A percentile compares a stretch with the other conserved stretches of the same genome.
Conservation (phyloP, 2,329 filamentous ascomycete species). For the Emericellopsis atlantica region DNA sequence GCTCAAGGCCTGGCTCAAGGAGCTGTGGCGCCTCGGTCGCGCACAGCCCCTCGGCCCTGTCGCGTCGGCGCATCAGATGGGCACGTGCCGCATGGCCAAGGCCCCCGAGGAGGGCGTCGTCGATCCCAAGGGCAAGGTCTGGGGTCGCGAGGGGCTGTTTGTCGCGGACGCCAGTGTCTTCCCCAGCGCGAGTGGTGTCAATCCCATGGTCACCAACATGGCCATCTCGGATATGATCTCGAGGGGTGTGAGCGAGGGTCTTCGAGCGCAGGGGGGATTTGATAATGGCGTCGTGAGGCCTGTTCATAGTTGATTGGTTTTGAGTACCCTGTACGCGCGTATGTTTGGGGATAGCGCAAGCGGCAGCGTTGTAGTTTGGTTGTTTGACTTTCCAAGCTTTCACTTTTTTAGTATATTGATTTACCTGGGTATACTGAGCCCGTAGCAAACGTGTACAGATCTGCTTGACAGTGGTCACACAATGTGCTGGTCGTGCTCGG, state of each 20-base stretch:
- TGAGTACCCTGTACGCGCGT: too few relatives aligned
- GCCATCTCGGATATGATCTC: constrained; percentile 55
- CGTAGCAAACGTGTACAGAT: too few relatives aligned
- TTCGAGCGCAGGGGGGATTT: constrained; percentile 2
- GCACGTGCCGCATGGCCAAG: constrained; percentile 59
- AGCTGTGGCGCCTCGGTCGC: constrained; percentile 33
- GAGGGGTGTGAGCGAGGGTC: constrained; percentile 36
- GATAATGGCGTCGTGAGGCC: too few relatives aligned
- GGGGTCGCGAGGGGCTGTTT: constrained; percentile 52
- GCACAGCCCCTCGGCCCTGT: constrained; percentile 40
- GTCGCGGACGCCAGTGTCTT: constrained; percentile 67
- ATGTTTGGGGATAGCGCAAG: too few relatives aligned
- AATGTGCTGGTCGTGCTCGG: too few relatives aligned
- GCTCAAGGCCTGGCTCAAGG: constrained; percentile 49
- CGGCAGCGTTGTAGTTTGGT: too few relatives aligned
- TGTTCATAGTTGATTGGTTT: too few relatives aligned
- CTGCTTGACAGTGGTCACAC: too few relatives aligned
- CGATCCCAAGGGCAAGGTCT: constrained; percentile 45
- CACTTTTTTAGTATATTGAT: too few relatives aligned
- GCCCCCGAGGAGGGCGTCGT: constrained; percentile 40
- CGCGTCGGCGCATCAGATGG: constrained; percentile 72
- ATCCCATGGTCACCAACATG: constrained; percentile 74
- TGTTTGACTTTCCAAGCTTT: too few relatives aligned
- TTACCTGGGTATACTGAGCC: too few relatives aligned
- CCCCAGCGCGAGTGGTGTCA: constrained; percentile 65